Evolutionary conservation across 306 rosid genomes (phyloP), one percentile per base, ranked within the genome.

Genomic region (Vigna angularis): DNA sequence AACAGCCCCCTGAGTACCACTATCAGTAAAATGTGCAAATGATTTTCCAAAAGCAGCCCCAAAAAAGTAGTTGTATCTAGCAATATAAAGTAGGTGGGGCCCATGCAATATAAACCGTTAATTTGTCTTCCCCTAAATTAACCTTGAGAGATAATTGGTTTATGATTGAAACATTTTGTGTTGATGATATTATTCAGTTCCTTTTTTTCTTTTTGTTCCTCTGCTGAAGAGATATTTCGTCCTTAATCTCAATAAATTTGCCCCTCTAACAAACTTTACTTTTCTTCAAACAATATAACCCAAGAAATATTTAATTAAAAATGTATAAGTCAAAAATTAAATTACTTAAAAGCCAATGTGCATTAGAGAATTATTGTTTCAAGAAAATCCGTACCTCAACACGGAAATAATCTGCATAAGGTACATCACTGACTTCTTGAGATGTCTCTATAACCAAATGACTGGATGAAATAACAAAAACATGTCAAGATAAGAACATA

Each of bases 381-480:
- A 8, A 79, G 72, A 76, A 62, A 80, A 64, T n/a, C n/a, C 24
- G 77, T 90, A 95, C 99, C 99, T 93, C 94, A 71, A 95, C 99
- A 18, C 82, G 89, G 56, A 95, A 95, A 83, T 93, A 95, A 85
- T 95, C 99, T 77, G 88, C 79, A 63, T 91, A 95, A 62, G 99
- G 98, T 44, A 95, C 99, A 16, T 91, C 97, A 50, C 83, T 90
- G 83, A 95, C 84, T 85, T 93, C 98, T 87, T 95, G 99, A 12
- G 91, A 88, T 74, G 95, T 87, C 89, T 95, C 93, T 18, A 95
- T 78, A 84, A 95, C 90, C 96, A 95, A 79, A 83, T 91, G 98
- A 84, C 99, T 95, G 87, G 66, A 81, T 28, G 72, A 84, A 81
- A 55, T 15, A 72, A 78, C 67, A 71, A 78, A 74, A 8, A 81